Conservation (phyloP, 352 stramenopile species). For the Pythium diclinum region DNA sequence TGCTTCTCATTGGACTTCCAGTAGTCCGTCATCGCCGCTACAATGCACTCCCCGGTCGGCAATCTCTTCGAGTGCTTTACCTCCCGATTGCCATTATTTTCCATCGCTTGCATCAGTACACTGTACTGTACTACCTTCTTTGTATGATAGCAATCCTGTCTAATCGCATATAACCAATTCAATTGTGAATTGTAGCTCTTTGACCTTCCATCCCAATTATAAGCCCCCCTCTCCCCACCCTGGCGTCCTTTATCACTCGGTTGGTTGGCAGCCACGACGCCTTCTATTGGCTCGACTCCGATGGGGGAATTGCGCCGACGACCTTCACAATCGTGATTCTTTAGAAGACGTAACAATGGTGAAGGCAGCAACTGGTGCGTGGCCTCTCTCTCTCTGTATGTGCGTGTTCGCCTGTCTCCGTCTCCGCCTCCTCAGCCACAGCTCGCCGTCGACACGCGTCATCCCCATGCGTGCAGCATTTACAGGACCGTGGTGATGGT, state of each 20-base stretch:
- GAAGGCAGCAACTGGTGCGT: constrained; percentile 15
- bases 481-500: constrained; percentile 2
- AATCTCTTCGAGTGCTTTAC: neutral
- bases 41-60: constrained; percentile 7
- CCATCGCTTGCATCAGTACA: neutral
- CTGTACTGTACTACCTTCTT: constrained; percentile 1
- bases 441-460: neutral
- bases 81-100: neutral
- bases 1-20: constrained; percentile 68
- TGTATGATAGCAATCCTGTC: constrained; percentile 6
- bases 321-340: constrained; percentile 75
- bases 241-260: neutral
- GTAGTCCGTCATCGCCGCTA: constrained; percentile 54
- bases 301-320: neutral
- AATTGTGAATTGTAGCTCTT: constrained; percentile 28
- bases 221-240: constrained; percentile 1
- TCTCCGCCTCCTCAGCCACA: neutral
- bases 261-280: constrained; percentile 25
- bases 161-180: constrained; percentile 8
- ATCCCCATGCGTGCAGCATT: neutral
- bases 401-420: neutral
- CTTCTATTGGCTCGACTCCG: constrained; percentile 36
- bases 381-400: neutral
- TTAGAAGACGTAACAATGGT: constrained; percentile 80
- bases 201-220: neutral